Percentiles rank a stretch among this genome's conserved stretches.
Conservation (phyloP, 345 rosid genomes). For the Orychophragmus violaceus region DNA sequence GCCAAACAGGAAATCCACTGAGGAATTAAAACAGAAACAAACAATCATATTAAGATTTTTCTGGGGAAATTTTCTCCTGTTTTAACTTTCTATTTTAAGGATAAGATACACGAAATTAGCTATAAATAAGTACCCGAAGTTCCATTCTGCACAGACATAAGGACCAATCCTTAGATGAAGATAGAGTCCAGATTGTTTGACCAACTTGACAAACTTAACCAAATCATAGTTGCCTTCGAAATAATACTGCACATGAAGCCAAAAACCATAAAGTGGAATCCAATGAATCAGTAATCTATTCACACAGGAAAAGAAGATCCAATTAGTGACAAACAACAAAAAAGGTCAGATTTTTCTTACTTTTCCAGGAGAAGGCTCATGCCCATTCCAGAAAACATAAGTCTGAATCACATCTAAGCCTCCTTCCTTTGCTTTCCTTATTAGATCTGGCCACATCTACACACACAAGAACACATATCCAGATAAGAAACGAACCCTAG, state of each 20-base stretch:
- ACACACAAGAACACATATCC: conserved; percentile 7
- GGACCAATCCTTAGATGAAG: conserved; percentile 97
- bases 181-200: conserved; percentile 76
- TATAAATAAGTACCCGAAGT: conserved; percentile 69
- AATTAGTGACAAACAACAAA: conserved; percentile 7
- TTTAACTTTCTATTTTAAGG: not conserved
- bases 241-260: conserved; percentile 54
- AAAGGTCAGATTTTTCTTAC: conserved; percentile 35
- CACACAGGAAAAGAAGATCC: not conserved
- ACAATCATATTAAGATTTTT: not conserved
- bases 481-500: not conserved
- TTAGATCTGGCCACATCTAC: conserved; percentile 99
- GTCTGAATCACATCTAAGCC: conserved; percentile 97
- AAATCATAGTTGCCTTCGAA: conserved; percentile 87
- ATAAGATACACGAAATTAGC: not conserved
- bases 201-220: conserved; percentile 83
- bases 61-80: not conserved
- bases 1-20: conserved; percentile 99
- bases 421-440: conserved; percentile 89
- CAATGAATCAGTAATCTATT: conserved; percentile 7
- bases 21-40: conserved; percentile 18
- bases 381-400: conserved; percentile 99
- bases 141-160: conserved; percentile 99
- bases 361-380: conserved; percentile 87
- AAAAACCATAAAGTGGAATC: conserved; percentile 22